Conservation (phyloP, 306 rosid species). For the Acacia acuminata region DNA sequence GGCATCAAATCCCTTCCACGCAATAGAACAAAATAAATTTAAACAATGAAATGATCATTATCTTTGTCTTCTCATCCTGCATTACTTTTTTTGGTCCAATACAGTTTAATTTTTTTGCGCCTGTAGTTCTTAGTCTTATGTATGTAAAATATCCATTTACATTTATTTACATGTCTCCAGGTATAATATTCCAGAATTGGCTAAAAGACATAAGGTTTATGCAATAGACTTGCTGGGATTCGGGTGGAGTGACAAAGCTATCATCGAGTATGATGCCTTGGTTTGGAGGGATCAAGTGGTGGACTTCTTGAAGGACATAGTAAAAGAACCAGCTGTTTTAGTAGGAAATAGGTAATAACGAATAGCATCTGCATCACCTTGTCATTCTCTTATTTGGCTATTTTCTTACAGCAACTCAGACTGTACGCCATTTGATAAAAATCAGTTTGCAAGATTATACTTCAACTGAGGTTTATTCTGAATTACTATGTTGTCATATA, state of each 20-base stretch:
- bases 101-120: not conserved
- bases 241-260: slow-evolving; percentile 98
- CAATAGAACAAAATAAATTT: not conserved
- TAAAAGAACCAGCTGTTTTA: slow-evolving; percentile 81
- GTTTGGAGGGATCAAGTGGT: slow-evolving; percentile 90
- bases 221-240: slow-evolving; percentile 95
- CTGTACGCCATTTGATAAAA: not conserved
- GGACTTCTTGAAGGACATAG: slow-evolving; percentile 88
- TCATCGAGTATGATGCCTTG: slow-evolving; percentile 89
- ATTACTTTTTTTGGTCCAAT: not conserved
- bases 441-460: not conserved
- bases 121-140: not conserved
- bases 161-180: slow-evolving; percentile 40
- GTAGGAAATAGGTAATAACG: slow-evolving; percentile 78
- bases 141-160: slow-evolving; percentile 7
- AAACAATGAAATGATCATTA: not conserved
- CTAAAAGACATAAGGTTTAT: slow-evolving; percentile 83
- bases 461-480: not conserved
- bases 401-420: slow-evolving; percentile 2
- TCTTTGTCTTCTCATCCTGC: not conserved
- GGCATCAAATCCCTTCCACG: not conserved
- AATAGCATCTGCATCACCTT: not conserved
- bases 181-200: slow-evolving; percentile 91
- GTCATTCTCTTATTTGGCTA: not conserved
- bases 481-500: slow-evolving; percentile 7